Base-by-base conservation (phyloP, 371 early-diverging fungal species). In the Circinella minor region DNA sequence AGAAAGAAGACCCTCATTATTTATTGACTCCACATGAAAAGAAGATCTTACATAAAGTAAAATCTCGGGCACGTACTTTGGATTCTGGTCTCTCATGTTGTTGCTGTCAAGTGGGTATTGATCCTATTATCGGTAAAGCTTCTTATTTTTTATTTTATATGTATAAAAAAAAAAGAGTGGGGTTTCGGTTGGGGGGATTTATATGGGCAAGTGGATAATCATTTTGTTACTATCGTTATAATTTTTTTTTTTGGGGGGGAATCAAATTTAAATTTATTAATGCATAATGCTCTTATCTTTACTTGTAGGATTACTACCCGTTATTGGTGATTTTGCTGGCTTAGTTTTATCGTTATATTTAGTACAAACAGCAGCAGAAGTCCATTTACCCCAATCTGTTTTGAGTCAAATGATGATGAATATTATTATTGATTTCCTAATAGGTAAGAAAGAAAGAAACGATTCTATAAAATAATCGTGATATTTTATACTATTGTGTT, bases 251-350 rank as follows among this genome's bases (percentile, higher is more conserved):
- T n/a, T n/a, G n/a, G 60, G 27, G 37, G 27, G 18, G 36, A 36
- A 55, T 17, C n/a, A 8, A 18, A 18, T 15, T 59, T 39, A 39
- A 39, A 39, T 9, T 9, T 9, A 9, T 11, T 43, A 43, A 59
- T 13, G 39, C 62, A 55, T 3, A 39, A 15, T 49, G 46, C 3
- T 10, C 6, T n/a, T 11, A 59, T 43, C 27, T 9, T 3, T 3
- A 43, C 11, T 11, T 43, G 27, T 46, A 73, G 77, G 75, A 8
- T 62, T 77, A 10, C 54, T 81, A 27, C 78, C 76, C 4, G 71
- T 81, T 2, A 43, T 81, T 18, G 81, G 81, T 14, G 81, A 81
- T 61, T 81, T 81, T 27, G 67, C 74, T n/a, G 78, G 76, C 9
- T 34, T 72, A 5, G 27, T 72, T 4, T 63, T 81, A 4, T 66